Conservation (phyloP, 495 filamentous ascomycete genomes). For the Lasiosphaeria ovina region DNA sequence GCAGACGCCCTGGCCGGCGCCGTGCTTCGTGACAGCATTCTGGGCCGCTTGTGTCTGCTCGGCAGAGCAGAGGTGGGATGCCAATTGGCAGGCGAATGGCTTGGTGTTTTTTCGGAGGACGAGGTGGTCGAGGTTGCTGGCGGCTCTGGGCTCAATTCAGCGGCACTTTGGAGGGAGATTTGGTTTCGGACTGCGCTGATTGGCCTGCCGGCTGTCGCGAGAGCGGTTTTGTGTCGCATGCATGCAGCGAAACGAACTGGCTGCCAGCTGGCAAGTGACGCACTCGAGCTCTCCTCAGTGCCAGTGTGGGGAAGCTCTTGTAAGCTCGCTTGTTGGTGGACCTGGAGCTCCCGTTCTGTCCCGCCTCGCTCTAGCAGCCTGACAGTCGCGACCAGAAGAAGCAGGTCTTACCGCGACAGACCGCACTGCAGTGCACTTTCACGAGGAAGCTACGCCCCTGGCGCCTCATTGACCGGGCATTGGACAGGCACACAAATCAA, state of each 20-base stretch:
- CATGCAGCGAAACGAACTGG: neutral
- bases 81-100: conserved; percentile 47
- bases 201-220: conserved; percentile 22
- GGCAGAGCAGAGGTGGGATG: conserved; percentile 44
- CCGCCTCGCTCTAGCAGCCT: too few species aligned
- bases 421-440: too few species aligned
- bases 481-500: too few species aligned
- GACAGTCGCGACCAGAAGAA: too few species aligned
- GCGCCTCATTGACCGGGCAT: too few species aligned
- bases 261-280: conserved; percentile 1
- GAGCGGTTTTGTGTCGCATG: conserved; percentile 16
- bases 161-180: conserved; percentile 27
- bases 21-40: conserved; percentile 49
- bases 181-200: conserved; percentile 28
- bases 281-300: neutral
- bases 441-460: too few species aligned
- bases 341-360: neutral
- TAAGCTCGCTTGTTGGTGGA: neutral
- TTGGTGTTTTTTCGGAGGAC: conserved; percentile 15
- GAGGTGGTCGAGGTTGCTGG: conserved; percentile 16
- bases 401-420: too few species aligned
- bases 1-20: conserved; percentile 43
- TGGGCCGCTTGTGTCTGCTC: conserved; percentile 37
- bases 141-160: conserved; percentile 24
- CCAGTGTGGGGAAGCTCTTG: neutral